A percentile compares a stretch with the other conserved stretches of the same genome.
Evolutionary conservation across 2,329 filamentous ascomycete species (phyloP).

Genomic region (Nigrograna mackinnonii): DNA sequence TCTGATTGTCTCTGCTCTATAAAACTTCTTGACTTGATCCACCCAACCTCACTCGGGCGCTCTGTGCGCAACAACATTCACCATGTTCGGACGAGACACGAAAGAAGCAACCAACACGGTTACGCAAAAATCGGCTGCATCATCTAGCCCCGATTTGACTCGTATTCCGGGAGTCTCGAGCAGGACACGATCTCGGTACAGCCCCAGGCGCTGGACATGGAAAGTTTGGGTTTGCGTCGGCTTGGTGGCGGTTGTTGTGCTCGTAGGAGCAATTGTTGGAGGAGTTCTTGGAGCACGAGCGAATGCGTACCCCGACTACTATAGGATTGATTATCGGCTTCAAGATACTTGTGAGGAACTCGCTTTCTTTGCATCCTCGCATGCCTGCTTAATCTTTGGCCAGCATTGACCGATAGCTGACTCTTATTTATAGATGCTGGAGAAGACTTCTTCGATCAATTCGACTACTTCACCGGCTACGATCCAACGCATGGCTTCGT

Average conservation of each 20-base stretch:
- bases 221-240: constrained; percentile 12
- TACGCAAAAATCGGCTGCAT: background rate
- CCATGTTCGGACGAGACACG: background rate
- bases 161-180: background rate
- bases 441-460: constrained; percentile 25
- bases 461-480: constrained; percentile 26
- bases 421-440: constrained; percentile 11
- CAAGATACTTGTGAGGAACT: constrained; percentile 17
- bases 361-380: background rate
- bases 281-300: constrained; percentile 16
- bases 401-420: background rate
- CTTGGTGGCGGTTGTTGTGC: constrained; percentile 6
- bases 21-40: background rate
- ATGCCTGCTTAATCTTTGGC: too few species aligned
- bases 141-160: background rate
- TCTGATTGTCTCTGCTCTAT: background rate
- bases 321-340: constrained; percentile 16
- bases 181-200: background rate
- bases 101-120: background rate
- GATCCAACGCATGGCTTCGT: constrained; percentile 27
- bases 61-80: background rate
- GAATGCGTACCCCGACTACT: constrained; percentile 22
- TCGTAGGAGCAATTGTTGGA: constrained; percentile 12
- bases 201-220: constrained; percentile 14
- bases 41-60: background rate